phyloP scores from a whole-genome alignment of 2,329 filamentous ascomycete genomes.

The Arthrobotrys sphaeroides region DNA sequence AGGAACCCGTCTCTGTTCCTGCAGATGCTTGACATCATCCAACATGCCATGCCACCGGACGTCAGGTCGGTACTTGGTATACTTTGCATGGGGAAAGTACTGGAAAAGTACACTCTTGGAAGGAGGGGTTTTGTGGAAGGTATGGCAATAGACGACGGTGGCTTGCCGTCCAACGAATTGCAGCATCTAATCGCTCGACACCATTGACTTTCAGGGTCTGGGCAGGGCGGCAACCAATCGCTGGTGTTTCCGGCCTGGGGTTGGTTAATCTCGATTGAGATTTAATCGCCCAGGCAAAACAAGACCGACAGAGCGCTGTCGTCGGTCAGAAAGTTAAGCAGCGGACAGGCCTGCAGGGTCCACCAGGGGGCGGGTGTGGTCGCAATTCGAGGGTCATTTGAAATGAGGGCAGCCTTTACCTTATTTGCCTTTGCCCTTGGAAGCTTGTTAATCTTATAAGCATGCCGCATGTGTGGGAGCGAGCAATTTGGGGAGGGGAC shows the following conservation, averaged over 20 bases:
- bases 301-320: no score
- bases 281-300: constrained; percentile 31
- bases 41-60: neutral
- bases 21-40: constrained; percentile 5
- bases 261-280: constrained; percentile 45
- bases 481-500: constrained; percentile 28
- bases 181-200: constrained; percentile 12
- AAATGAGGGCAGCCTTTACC: no score
- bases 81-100: neutral
- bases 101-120: neutral
- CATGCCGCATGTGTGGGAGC: constrained; percentile 53
- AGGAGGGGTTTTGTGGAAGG: neutral
- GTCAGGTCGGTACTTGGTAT: neutral
- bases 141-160: neutral
- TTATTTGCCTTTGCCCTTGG: constrained; percentile 10
- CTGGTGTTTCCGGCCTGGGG: constrained; percentile 24
- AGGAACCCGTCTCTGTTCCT: constrained; percentile 27
- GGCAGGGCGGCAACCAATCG: constrained; percentile 47
- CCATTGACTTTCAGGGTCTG: no score
- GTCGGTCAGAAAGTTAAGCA: neutral
- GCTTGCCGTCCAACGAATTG: constrained; percentile 9
- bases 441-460: constrained; percentile 28
- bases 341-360: constrained; percentile 26
- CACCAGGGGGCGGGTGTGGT: constrained; percentile 40
- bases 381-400: constrained; percentile 49